Evolutionary conservation across 345 rosid genomes (phyloP), one percentile per base, ranked within the genome.

Genomic region (Populus euphratica): DNA sequence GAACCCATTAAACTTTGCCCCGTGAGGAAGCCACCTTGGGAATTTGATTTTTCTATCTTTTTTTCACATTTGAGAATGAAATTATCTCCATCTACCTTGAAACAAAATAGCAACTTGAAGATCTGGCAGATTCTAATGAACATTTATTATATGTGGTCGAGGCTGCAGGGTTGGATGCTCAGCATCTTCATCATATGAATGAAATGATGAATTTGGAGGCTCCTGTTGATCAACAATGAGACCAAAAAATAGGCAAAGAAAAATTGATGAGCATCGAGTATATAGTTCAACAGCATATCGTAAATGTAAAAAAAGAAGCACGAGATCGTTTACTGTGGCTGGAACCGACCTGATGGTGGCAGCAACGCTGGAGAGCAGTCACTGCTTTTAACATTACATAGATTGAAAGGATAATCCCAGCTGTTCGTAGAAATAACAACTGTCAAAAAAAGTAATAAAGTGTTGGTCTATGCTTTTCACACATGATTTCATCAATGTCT

Each of bases 321-420:
- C 33, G 27, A 13, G 52, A 12, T 14, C 36, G 64, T 14, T 62
- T 13, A 5, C 52, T 47, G 52, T 14, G 23, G 29, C 33, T 35
- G 50, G 31, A 77, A 77, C 78, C 77, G 71, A 87, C 93, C 74
- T 80, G 90, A 74, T 43, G 89, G 63, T 33, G 80, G 38, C 85
- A 81, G 50, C 81, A 84, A 25, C 88, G 90, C 75, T 78, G 89
- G 59, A 90, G 70, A 39, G 86, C 85, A 50, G 88, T 74, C 33
- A 85, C 80, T 78, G 88, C 87, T 86, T 80, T 87, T 49, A 85
- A 52, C 8, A 93, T 86, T 44, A 88, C 84, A 79, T 87, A 94
- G 67, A 94, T 83, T 0, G 98, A 97, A 79, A 94, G 84, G 78
- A 93, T 61, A 68, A 94, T 86, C 18, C 97, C 97, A 27, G 83